A percentile compares a stretch with the other conserved stretches of the same genome.
Conservation (phyloP, 2,329 filamentous ascomycete genomes). For the Huntiella abstrusa region DNA sequence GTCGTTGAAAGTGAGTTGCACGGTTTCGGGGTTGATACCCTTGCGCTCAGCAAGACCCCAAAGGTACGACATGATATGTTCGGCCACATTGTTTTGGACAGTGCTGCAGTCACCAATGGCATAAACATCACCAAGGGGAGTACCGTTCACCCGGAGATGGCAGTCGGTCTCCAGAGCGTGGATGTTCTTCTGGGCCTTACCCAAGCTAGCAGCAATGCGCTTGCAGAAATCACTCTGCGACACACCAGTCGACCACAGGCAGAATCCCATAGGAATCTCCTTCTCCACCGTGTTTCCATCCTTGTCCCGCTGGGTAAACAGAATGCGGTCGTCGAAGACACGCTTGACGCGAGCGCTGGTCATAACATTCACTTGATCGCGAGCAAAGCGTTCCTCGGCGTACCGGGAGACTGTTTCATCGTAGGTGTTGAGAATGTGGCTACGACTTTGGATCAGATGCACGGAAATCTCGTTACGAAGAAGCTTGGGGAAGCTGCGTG, state of each 20-base stretch:
- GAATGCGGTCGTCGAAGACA: slow-evolving; percentile 62
- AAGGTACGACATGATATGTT: slow-evolving; percentile 78
- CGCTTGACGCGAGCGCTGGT: slow-evolving; percentile 90
- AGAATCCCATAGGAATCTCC: slow-evolving; percentile 89
- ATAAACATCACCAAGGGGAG: slow-evolving; percentile 86
- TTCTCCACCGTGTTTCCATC: slow-evolving; percentile 64
- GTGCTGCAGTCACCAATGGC: slow-evolving; percentile 92
- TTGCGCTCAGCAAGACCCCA: slow-evolving; percentile 81
- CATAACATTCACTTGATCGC: slow-evolving; percentile 78
- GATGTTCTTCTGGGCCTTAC: slow-evolving; percentile 56
- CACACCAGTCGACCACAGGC: slow-evolving; percentile 93
- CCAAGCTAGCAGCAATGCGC: slow-evolving; percentile 56
- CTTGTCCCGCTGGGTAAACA: slow-evolving; percentile 68
- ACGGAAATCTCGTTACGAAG: slow-evolving; percentile 96
- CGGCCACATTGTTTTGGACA: slow-evolving; percentile 90
- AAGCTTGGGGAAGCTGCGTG: slow-evolving; percentile 64
- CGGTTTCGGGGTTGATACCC: slow-evolving; percentile 72
- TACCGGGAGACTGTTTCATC: slow-evolving; percentile 87
- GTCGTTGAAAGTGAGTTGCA: slow-evolving; percentile 70
- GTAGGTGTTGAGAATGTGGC: slow-evolving; percentile 95
- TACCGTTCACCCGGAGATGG: slow-evolving; percentile 73
- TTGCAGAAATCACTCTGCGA: slow-evolving; percentile 67
- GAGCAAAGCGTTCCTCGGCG: slow-evolving; percentile 75
- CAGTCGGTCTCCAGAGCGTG: slow-evolving; percentile 90
- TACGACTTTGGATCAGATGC: slow-evolving; percentile 84